Evolutionary conservation across 345 rosid genomes (phyloP).

Genomic region (Heritiera fomes): DNA sequence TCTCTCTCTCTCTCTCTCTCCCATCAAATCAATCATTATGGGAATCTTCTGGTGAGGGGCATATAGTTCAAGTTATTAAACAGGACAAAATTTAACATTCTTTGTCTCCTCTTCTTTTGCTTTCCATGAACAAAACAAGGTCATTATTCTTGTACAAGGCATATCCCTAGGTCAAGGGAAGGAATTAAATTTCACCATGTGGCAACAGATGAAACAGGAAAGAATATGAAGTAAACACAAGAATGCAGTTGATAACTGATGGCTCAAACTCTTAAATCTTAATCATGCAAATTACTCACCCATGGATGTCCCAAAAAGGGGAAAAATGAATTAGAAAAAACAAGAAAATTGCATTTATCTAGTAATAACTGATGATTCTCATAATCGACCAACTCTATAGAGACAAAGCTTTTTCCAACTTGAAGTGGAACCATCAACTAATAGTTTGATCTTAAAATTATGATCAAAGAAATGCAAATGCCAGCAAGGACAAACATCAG

Average conservation of each 20-base stretch:
- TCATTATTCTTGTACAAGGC: conserved; percentile 20
- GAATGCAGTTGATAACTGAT: background rate
- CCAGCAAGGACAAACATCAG: conserved; percentile 1
- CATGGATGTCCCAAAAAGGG: background rate
- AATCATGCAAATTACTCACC: conserved; percentile 3
- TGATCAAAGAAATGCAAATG: conserved; percentile 12
- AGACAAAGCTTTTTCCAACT: conserved; percentile 10
- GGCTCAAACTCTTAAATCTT: background rate
- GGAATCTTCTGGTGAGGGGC: conserved; percentile 31
- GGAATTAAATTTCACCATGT: conserved; percentile 15
- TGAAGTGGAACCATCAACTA: conserved; percentile 15
- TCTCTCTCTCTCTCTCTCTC: background rate
- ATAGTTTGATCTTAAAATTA: conserved; percentile 3
- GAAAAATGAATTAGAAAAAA: background rate
- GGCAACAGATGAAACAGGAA: conserved; percentile 17
- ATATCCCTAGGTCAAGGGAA: conserved; percentile 19
- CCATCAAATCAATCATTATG: conserved; percentile 24
- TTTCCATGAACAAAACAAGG: conserved; percentile 14
- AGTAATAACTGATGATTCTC: background rate
- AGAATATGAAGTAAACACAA: conserved; percentile 15
- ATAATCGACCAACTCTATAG: background rate
- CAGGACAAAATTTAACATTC: conserved; percentile 27
- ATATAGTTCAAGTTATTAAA: conserved; percentile 17
- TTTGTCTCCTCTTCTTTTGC: conserved; percentile 9
- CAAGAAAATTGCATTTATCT: background rate